Percentiles rank a stretch among this genome's conserved stretches.
These are phyloP conservation scores for Lasiosphaeria hispida DNA, from an alignment of 495 filamentous ascomycete species.

Conservation along the genomic window DNA sequence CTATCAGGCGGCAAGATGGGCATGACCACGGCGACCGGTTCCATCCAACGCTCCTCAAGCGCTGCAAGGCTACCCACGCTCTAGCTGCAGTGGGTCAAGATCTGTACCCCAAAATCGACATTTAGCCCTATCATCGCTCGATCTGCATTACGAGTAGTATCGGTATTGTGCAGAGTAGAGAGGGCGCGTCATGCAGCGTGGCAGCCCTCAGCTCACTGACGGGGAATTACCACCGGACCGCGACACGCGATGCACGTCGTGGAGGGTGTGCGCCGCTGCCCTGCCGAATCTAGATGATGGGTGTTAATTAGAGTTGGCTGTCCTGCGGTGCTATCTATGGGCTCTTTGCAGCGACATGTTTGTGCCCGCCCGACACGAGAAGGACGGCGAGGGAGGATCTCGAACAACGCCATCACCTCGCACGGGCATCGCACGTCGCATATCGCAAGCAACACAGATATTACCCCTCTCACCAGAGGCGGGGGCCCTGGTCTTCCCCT, in stretches of 20 bases:
- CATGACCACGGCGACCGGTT: background rate
- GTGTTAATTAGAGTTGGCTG: too few species aligned
- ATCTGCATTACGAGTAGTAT: background rate
- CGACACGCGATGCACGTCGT: constrained; percentile 3
- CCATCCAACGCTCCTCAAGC: too few species aligned
- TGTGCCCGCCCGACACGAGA: too few species aligned
- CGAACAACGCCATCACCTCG: too few species aligned
- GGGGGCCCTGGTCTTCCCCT: background rate
- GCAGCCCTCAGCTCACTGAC: constrained; percentile 1
- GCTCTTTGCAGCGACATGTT: too few species aligned
- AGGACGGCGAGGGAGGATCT: too few species aligned
- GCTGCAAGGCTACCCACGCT: constrained; percentile 11
- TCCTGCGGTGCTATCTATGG: too few species aligned
- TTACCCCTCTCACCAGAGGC: background rate
- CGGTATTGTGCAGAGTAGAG: too few species aligned
- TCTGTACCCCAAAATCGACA: constrained; percentile 22
- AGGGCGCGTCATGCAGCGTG: background rate
- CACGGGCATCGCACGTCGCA: too few species aligned
- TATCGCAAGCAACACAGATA: too few species aligned
- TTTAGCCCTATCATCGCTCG: constrained; percentile 19
- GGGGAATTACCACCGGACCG: constrained; percentile 4
- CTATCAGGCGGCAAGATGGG: background rate
- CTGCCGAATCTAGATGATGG: too few species aligned
- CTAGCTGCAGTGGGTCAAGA: constrained; percentile 1
- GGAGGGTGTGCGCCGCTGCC: background rate